Evolutionary conservation across 371 early-diverging fungal genomes (phyloP), one percentile per base, ranked within the genome.

Genomic region (Gilbertella persicaria): DNA sequence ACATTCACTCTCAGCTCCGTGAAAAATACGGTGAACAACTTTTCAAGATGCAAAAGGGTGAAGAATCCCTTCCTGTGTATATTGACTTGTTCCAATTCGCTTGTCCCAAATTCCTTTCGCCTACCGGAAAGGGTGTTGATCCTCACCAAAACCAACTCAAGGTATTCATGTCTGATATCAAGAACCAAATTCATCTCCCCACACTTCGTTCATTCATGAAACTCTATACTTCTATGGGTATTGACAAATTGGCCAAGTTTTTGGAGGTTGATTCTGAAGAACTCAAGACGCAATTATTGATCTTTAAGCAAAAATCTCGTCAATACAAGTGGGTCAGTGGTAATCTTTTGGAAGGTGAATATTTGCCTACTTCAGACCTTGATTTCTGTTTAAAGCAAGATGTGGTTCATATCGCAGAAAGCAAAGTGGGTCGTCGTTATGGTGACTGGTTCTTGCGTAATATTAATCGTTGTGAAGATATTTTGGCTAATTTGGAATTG

Each of bases 391-490:
- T 97, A 70, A 91, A 92, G 74, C 72, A 88, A 73, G 96, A 96
- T 56, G 88, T 95, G 79, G 89, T 97, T 65, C 90, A 92, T 69
- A 90, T 97, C 71, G 90, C 92, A 16, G 96, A 97, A 78, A 87
- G 85, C 75, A 94, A 95, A 72, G 87, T 91, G 14, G 95, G 92
- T 23, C 88, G 95, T 50, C 88, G 93, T 53, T 92, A 91, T 66
- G 96, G 89, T 30, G 97, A 97, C 64, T 97, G 94, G 93, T 96
- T 95, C 72, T 83, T 96, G 66, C 87, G 96, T 53, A 88, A 95
- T 70, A 89, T 92, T 56, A 89, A 86, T 79, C 92, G 94, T 74
- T 84, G 90, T 64, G 83, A 87, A 55, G 89, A 86, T 60, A 67
- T 84, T 30, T 73, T 87, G 57, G 74, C 74, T 43, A 73, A 59